phyloP scores from a whole-genome alignment of 371 early-diverging fungal genomes.

The Mucor velutinosus region DNA sequence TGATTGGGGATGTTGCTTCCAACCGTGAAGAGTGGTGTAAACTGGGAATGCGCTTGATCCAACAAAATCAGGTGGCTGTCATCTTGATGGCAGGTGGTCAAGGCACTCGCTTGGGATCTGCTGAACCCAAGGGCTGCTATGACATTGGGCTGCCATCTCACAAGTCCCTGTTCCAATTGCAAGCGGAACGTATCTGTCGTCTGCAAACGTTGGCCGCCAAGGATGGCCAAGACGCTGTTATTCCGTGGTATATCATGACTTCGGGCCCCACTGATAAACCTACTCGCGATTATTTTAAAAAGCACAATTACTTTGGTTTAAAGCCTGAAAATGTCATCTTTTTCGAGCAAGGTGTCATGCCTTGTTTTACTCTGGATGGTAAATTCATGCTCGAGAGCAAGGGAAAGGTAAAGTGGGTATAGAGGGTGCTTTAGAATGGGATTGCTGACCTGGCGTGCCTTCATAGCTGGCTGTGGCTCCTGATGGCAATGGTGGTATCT shows the following conservation, averaged over 20 bases:
- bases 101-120: conserved; percentile 79
- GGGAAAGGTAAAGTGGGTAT: neutral
- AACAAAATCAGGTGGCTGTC: conserved; percentile 62
- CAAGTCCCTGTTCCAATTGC: conserved; percentile 78
- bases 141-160: conserved; percentile 74
- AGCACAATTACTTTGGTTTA: conserved; percentile 74
- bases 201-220: conserved; percentile 39
- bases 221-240: conserved; percentile 37
- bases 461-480: conserved; percentile 61
- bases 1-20: conserved; percentile 38
- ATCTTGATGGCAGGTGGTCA: conserved; percentile 83
- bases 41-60: conserved; percentile 63
- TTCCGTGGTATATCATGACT: conserved; percentile 87
- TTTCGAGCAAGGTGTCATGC: conserved; percentile 63
- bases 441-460: too few species aligned
- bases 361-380: conserved; percentile 51
- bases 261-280: conserved; percentile 72
- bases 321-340: conserved; percentile 64
- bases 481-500: conserved; percentile 83
- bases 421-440: neutral
- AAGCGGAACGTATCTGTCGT: conserved; percentile 71
- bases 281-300: conserved; percentile 66
- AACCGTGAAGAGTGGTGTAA: conserved; percentile 52
- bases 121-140: conserved; percentile 84
- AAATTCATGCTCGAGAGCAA: conserved; percentile 64